Evolutionary conservation across 208 protist genomes (phyloP).

Genomic region (Phytomonas francai): DNA sequence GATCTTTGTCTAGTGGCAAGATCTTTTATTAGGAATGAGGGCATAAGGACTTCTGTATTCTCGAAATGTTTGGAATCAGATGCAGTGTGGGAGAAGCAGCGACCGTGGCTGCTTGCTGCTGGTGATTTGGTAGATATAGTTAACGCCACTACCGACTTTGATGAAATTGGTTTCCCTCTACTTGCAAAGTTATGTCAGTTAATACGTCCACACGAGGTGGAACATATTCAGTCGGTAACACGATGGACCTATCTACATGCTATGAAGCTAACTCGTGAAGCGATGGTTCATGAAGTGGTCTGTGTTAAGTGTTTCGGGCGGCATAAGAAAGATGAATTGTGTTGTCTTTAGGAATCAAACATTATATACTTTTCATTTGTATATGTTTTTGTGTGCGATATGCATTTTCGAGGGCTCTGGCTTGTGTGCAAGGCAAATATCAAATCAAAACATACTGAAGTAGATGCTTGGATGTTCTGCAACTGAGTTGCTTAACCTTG

Average conservation of each 20-base stretch:
- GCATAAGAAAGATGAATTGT: slow-evolving; percentile 17
- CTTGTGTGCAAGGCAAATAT: not conserved
- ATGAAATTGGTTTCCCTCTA: slow-evolving; percentile 63
- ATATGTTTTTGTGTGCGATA: slow-evolving; percentile 1
- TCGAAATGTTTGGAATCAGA: slow-evolving; percentile 15
- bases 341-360: not conserved
- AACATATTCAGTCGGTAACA: slow-evolving; percentile 55
- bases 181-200: slow-evolving; percentile 42
- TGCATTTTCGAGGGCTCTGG: not conserved
- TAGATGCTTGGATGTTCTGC: not conserved
- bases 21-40: not conserved
- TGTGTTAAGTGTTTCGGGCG: slow-evolving; percentile 28
- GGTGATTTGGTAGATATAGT: slow-evolving; percentile 55
- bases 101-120: slow-evolving; percentile 36
- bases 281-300: slow-evolving; percentile 31
- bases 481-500: not conserved
- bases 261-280: slow-evolving; percentile 62
- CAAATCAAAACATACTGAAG: not conserved
- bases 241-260: slow-evolving; percentile 50
- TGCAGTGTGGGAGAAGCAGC: slow-evolving; percentile 3
- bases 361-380: slow-evolving; percentile 1
- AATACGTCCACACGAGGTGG: slow-evolving; percentile 31
- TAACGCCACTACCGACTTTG: slow-evolving; percentile 56
- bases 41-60: slow-evolving; percentile 10
- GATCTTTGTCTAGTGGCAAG: not conserved